Base-by-base conservation (phyloP, 345 rosid species). In the Syzygium oleosum region DNA sequence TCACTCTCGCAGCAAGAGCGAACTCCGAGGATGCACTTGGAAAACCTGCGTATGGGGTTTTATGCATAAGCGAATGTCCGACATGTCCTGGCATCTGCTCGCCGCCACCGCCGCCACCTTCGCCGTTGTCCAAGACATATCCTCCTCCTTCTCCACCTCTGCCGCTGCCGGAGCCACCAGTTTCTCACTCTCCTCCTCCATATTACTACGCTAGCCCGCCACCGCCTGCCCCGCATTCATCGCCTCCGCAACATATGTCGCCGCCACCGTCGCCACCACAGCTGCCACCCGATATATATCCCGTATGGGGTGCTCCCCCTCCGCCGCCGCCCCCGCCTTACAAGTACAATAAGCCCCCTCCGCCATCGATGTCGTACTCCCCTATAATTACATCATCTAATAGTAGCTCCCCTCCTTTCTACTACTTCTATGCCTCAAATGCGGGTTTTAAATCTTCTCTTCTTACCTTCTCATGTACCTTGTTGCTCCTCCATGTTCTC, bases 351-450 rank as follows among this genome's bases (percentile, higher is more conserved):
- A 84, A 49, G 58, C 54, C 89, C 91, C 52, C 85, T 89, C 85
- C 87, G 52, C 21, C 58, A 22, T 93, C 93, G 27, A 87, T 52
- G 15, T 89, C 83, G 4, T 17, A 73, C 23, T 90, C 88, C 52
- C 86, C 88, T 4, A 91, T 91, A 22, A 91, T 91, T 3, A 22
- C 51, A 4, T 41, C 85, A 43, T 87, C 21, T 9, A 34, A 61
- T 3, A 92, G 51, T 9, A 2, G 89, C 87, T 90, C 92, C 77
- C 90, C 88, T 86, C 95, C 95, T 86, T 93, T 90, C 88, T 94
- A 94, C 90, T 94, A 94, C 84, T 93, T 84, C 92, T 94, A 92
- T 27, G 85, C 94, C 87, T 91, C 93, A 54, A 86, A 86, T 23
- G 91, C 93, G 34, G 85, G 92, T 55, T 59, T 85, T 61, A 29